Evolutionary conservation across 176 grass and related monocot species (phyloP), one percentile per base, ranked within the genome.

Genomic region (Ensete ventricosum): DNA sequence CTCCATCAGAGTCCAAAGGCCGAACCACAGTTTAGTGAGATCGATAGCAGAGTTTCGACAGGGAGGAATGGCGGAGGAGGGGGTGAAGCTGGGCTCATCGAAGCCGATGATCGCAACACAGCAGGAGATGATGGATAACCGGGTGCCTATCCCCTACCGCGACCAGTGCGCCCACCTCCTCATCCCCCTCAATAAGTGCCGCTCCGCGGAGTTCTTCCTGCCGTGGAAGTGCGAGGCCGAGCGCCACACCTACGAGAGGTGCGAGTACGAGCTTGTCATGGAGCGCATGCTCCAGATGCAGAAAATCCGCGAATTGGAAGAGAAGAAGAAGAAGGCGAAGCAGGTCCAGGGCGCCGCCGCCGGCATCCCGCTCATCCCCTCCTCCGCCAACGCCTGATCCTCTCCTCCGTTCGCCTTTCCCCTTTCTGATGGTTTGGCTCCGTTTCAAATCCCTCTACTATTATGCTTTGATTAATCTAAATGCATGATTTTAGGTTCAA

Each of bases 281-380:
- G 89, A 96, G 93, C 89, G 93, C 52, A 96, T 96, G 93, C 85
- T 96, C 78, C 81, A 96, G 93, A 96, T 96, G 89, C 85, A 92
- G 85, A 90, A 90, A 85, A 90, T 96, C 85, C 89, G 83, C 76
- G 93, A 86, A 78, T 73, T 84, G 20, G 87, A 93, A 79, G 88
- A 70, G 62, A 71, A 51, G 65, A 62, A 72, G 11, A 78, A 77
- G 83, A 89, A 85, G 79, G 3, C 23, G 51, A 86, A 88, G 83
- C 86, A 79, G 54, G 69, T 73, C 73, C 85, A 68, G 21, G 67
- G 67, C 7, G 67, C 67, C 6, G 88, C 80, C 54, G 69, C 75
- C n/a, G 9, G 19, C 27, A 65, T 81, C 8, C 70, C 77, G 63
- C 82, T 93, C 67, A 84, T 86, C 67, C 94, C 94, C 0, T 83